These are phyloP conservation scores for Backusella tarrabulga DNA, from an alignment of 192 early-diverging fungal species.

Conservation along the genomic window DNA sequence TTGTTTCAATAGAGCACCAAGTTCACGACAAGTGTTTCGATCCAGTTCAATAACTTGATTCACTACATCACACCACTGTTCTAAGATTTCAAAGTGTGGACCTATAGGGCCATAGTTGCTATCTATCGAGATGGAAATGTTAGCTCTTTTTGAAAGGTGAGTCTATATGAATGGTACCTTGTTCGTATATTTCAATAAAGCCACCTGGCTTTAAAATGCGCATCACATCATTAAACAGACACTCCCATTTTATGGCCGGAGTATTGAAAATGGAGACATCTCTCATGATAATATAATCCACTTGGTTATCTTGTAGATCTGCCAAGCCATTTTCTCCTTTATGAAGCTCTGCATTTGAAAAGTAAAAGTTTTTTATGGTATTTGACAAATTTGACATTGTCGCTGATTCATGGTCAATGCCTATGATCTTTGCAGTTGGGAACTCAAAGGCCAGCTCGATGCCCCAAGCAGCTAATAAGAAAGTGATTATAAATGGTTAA, in stretches of 20 bases:
- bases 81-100: background rate
- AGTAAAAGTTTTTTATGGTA: background rate
- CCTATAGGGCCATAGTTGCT: background rate
- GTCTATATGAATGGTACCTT: background rate
- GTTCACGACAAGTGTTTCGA: background rate
- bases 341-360: background rate
- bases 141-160: background rate
- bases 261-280: background rate
- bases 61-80: background rate
- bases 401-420: background rate
- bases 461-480: background rate
- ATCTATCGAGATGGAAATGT: background rate
- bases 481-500: background rate
- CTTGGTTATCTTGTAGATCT: background rate
- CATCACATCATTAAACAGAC: background rate
- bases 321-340: background rate
- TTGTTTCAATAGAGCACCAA: background rate
- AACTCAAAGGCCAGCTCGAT: conserved; percentile 1
- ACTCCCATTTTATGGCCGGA: background rate
- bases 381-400: background rate
- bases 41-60: background rate
- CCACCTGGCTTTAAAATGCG: background rate
- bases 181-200: background rate
- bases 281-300: background rate
- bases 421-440: background rate